A percentile compares a stretch with the other conserved stretches of the same genome.
phyloP scores from a whole-genome alignment of 108 stramenopile species.

The Poteriospumella lacustris region DNA sequence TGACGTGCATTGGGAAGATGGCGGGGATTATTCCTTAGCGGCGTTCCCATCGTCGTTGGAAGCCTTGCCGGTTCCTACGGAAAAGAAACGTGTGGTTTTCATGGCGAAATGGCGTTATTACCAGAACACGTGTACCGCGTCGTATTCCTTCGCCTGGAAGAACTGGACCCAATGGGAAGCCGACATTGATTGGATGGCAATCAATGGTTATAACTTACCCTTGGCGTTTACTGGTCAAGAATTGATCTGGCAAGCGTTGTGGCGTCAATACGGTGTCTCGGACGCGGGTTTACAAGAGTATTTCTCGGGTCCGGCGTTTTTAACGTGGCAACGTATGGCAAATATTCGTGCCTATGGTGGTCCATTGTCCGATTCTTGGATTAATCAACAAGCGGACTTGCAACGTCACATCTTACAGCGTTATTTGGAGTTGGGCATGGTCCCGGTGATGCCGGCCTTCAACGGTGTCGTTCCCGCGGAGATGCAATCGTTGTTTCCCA shows the following conservation, averaged over 20 bases:
- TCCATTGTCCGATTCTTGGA: constrained; percentile 45
- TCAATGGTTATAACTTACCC: constrained; percentile 53
- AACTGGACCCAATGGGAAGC: constrained; percentile 41
- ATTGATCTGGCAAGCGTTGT: constrained; percentile 46
- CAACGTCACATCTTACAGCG: constrained; percentile 46
- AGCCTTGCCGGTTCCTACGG: too few relatives aligned
- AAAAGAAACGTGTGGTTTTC: too few relatives aligned
- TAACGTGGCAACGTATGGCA: constrained; percentile 57
- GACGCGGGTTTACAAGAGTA: constrained; percentile 49
- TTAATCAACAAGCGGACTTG: constrained; percentile 45
- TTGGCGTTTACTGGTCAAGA: constrained; percentile 59
- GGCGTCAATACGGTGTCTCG: constrained; percentile 41
- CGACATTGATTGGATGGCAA: constrained; percentile 51
- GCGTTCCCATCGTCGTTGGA: too few relatives aligned
- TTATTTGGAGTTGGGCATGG: constrained; percentile 46
- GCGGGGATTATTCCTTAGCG: too few relatives aligned
- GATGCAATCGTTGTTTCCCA: constrained; percentile 37
- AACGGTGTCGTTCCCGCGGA: constrained; percentile 56
- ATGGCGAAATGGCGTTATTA: too few relatives aligned
- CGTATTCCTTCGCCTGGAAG: constrained; percentile 57
- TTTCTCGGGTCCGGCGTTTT: constrained; percentile 55
- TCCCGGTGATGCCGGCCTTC: constrained; percentile 53
- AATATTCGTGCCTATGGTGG: constrained; percentile 54
- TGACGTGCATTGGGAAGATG: too few relatives aligned
- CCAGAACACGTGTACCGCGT: constrained; percentile 55